Evolutionary conservation across 257 asterid genomes (phyloP).

Genomic region (Coffea canephora): DNA sequence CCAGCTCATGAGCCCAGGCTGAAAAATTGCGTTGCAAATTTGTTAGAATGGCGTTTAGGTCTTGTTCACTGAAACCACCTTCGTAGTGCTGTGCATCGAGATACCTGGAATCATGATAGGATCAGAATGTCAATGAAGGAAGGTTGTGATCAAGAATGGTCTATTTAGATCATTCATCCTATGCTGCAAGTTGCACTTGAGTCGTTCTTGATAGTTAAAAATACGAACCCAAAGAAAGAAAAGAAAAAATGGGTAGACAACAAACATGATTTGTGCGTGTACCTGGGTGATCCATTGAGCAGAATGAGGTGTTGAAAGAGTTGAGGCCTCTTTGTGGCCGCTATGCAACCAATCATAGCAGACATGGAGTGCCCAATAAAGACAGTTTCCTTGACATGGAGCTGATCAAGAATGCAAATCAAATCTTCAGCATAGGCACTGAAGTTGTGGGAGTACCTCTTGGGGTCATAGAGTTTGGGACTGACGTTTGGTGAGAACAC

Average conservation of each 20-base stretch:
- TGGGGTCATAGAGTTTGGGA: constrained; percentile 19
- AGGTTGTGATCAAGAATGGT: not conserved
- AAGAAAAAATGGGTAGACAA: no score
- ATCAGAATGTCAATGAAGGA: not conserved
- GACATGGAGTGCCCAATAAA: constrained; percentile 23
- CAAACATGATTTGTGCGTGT: no score
- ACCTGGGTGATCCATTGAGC: constrained; percentile 19
- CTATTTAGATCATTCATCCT: not conserved
- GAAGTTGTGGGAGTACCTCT: constrained; percentile 4
- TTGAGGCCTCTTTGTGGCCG: constrained; percentile 18
- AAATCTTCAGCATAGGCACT: constrained; percentile 20
- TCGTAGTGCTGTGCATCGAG: constrained; percentile 11
- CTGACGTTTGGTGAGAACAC: constrained; percentile 19
- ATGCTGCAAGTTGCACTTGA: no score
- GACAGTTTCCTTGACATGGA: constrained; percentile 4
- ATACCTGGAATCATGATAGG: not conserved
- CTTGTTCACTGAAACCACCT: constrained; percentile 4
- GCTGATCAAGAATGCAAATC: constrained; percentile 20
- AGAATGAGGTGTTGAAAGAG: constrained; percentile 15
- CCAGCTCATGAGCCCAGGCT: constrained; percentile 13
- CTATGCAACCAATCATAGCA: constrained; percentile 21
- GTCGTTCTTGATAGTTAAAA: no score
- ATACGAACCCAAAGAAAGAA: no score
- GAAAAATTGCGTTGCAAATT: constrained; percentile 6
- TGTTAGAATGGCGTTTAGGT: not conserved